Evolutionary conservation across 345 rosid species (phyloP).

Genomic region (Barbarea vulgaris): DNA sequence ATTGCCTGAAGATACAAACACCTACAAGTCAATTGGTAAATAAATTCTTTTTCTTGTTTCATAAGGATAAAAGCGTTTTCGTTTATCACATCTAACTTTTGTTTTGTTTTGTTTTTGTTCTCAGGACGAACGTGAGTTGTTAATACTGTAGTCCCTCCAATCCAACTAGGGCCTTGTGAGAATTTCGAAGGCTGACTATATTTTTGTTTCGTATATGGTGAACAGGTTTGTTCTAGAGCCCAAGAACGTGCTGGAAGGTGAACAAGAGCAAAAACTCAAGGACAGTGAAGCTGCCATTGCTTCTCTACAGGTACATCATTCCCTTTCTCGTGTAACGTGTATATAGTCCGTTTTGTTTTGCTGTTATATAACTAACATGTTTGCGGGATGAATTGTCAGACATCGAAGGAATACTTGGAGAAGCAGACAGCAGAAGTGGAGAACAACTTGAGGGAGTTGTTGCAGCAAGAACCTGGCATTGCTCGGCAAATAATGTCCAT

Average conservation of each 20-base stretch:
- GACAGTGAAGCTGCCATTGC: conserved; percentile 81
- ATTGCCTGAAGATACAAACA: conserved; percentile 74
- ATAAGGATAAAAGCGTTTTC: neutral
- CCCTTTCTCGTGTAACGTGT: neutral
- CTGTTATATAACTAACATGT: neutral
- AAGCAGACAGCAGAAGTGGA: conserved; percentile 85
- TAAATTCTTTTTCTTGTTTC: neutral
- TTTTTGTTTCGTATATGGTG: conserved; percentile 30
- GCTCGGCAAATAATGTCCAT: conserved; percentile 91
- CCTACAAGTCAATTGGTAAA: conserved; percentile 84
- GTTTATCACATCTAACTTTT: neutral
- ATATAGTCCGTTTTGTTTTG: neutral
- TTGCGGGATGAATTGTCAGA: conserved; percentile 47
- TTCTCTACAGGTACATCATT: conserved; percentile 62
- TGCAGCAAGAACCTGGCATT: conserved; percentile 91
- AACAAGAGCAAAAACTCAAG: conserved; percentile 85
- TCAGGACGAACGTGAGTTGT: conserved; percentile 96
- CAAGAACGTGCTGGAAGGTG: conserved; percentile 57
- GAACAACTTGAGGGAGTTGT: conserved; percentile 83
- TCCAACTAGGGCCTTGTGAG: neutral
- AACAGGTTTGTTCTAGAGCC: conserved; percentile 92
- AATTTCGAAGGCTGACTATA: conserved; percentile 35
- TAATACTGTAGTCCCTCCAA: neutral
- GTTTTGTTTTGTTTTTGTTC: conserved; percentile 43
- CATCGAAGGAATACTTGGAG: conserved; percentile 88